phyloP scores from a whole-genome alignment of 2,329 filamentous ascomycete species.

The Penicillium freii region DNA sequence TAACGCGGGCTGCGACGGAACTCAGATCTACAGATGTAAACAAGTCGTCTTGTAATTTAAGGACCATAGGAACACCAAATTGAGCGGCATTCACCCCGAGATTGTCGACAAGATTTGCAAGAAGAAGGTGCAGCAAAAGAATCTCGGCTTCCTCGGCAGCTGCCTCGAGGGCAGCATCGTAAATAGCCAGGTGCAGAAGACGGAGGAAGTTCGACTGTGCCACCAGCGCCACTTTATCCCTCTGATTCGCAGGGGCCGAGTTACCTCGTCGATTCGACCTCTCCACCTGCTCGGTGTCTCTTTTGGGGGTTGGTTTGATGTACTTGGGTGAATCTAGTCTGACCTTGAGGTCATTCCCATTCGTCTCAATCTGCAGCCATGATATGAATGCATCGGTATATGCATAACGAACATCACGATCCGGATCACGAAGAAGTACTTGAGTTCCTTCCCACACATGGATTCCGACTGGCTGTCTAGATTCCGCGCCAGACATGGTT shows the following conservation, averaged over 20 bases:
- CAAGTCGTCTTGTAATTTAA: conserved; percentile 83
- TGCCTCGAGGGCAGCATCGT: conserved; percentile 77
- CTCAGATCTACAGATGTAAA: conserved; percentile 29
- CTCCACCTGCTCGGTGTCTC: conserved; percentile 41
- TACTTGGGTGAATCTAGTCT: conserved; percentile 55
- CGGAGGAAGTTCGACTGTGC: conserved; percentile 71
- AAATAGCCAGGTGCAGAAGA: conserved; percentile 80
- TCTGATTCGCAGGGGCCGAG: conserved; percentile 60
- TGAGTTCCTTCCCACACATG: conserved; percentile 95
- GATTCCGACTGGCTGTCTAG: conserved; percentile 71
- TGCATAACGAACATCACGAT: conserved; percentile 74
- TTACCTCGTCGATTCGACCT: conserved; percentile 60
- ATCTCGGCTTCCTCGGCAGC: conserved; percentile 72
- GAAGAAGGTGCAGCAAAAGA: conserved; percentile 71
- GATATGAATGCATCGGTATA: conserved; percentile 80
- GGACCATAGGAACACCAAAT: conserved; percentile 81
- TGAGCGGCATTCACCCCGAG: conserved; percentile 79
- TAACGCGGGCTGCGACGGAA: conserved; percentile 66
- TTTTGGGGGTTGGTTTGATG: conserved; percentile 44
- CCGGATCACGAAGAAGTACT: conserved; percentile 80
- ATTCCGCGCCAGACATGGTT: conserved; percentile 61
- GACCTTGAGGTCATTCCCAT: conserved; percentile 62
- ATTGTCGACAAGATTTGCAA: conserved; percentile 69
- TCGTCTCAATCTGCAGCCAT: conserved; percentile 82
- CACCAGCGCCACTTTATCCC: conserved; percentile 57